These are phyloP conservation scores for Cymodocea nodosa DNA, from an alignment of 116 monocot species.

Conservation along the genomic window DNA sequence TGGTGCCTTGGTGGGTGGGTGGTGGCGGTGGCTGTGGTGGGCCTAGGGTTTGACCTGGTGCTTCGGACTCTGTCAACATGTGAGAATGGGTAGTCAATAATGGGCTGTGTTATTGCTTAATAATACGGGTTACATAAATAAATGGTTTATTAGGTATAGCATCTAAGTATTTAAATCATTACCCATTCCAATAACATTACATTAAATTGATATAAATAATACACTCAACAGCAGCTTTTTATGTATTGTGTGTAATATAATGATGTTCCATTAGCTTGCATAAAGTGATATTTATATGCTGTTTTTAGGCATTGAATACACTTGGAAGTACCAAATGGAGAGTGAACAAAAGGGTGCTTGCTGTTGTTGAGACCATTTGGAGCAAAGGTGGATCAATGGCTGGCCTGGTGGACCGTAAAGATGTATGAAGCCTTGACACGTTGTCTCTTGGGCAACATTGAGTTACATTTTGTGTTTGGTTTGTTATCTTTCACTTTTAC, in stretches of 20 bases:
- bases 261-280: conserved; percentile 1
- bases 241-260: neutral
- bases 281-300: neutral
- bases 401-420: conserved; percentile 48
- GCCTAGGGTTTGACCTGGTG: too few relatives aligned
- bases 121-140: too few relatives aligned
- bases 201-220: too few relatives aligned
- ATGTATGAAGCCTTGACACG: conserved; percentile 28
- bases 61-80: too few relatives aligned
- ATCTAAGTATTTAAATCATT: too few relatives aligned
- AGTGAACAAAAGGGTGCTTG: conserved; percentile 60
- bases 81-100: too few relatives aligned
- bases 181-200: too few relatives aligned
- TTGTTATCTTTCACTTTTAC: neutral
- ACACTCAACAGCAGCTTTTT: neutral
- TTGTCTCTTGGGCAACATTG: too few relatives aligned
- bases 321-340: conserved; percentile 85
- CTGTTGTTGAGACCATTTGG: conserved; percentile 56
- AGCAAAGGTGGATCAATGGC: conserved; percentile 57
- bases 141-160: too few relatives aligned
- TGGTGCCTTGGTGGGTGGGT: too few relatives aligned
- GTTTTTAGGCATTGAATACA: conserved; percentile 55
- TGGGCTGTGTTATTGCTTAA: too few relatives aligned
- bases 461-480: neutral
- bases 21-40: too few relatives aligned